phyloP scores from a whole-genome alignment of 1,139 yeast species.

The Suhomyces coccinellae region DNA sequence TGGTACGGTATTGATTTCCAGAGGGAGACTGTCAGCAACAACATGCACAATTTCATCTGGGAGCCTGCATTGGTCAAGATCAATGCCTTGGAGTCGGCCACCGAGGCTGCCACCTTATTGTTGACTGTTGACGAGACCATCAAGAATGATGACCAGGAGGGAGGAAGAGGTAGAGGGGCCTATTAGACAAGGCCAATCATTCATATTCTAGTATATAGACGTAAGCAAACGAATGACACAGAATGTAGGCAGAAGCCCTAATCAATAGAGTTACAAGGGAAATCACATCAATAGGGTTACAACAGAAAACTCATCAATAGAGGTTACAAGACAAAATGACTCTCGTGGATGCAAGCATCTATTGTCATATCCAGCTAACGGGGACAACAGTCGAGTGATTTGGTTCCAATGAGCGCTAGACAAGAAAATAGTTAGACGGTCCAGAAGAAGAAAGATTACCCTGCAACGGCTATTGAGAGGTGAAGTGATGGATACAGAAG shows the following conservation, averaged over 20 bases:
- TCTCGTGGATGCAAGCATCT: too few species aligned
- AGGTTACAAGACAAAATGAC: too few species aligned
- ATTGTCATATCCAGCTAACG: too few species aligned
- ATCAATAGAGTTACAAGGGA: too few species aligned
- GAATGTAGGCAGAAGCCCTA: background rate
- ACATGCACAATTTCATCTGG: constrained; percentile 89
- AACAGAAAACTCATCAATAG: too few species aligned
- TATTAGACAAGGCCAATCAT: constrained; percentile 17
- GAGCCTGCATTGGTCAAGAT: constrained; percentile 94
- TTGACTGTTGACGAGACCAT: constrained; percentile 95
- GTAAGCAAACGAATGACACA: constrained; percentile 1
- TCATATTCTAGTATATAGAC: constrained; percentile 5
- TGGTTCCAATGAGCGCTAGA: too few species aligned
- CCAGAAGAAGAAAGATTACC: too few species aligned
- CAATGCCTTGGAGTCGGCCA: constrained; percentile 92
- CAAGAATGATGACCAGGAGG: constrained; percentile 67
- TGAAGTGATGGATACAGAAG: too few species aligned
- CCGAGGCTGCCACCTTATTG: constrained; percentile 95
- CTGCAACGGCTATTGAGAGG: too few species aligned
- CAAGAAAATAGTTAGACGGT: too few species aligned
- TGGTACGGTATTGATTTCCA: constrained; percentile 95
- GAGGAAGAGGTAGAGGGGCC: constrained; percentile 66
- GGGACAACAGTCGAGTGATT: too few species aligned
- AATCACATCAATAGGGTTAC: too few species aligned
- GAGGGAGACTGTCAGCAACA: constrained; percentile 79